A percentile compares a stretch with the other conserved stretches of the same genome.
phyloP scores from a whole-genome alignment of 441 rosid species.

The Adansonia gregorii region DNA sequence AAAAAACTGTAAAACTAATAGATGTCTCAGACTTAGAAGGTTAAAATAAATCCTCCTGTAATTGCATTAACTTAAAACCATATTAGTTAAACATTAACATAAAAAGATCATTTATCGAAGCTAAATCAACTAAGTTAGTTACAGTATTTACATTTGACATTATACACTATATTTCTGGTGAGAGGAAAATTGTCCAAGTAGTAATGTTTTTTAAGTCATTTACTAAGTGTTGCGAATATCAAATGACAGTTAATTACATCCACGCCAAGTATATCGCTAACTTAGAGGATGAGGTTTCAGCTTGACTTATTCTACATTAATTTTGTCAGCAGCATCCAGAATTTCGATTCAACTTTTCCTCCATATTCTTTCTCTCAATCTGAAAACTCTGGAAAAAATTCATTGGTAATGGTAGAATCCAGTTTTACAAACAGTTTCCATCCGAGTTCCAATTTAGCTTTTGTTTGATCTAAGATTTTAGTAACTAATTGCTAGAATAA shows the following conservation, averaged over 20 bases:
- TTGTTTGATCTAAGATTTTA: background rate
- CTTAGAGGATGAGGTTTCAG: constrained; percentile 21
- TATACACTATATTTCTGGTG: too few species aligned
- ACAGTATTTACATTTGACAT: too few species aligned
- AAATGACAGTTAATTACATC: constrained; percentile 18
- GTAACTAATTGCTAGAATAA: background rate
- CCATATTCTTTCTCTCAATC: background rate
- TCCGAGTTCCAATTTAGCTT: background rate
- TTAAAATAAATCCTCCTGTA: too few species aligned
- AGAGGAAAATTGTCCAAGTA: background rate
- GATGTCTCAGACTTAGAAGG: too few species aligned
- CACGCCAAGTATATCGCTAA: constrained; percentile 32
- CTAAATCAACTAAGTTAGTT: too few species aligned
- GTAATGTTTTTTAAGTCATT: background rate
- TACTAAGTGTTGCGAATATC: constrained; percentile 12
- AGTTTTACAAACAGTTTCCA: background rate
- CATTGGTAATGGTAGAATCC: background rate
- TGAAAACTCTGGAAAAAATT: background rate
- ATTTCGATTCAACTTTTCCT: constrained; percentile 10
- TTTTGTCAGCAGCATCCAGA: constrained; percentile 15
- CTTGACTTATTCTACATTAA: constrained; percentile 27
- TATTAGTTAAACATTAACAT: too few species aligned
- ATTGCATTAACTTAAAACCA: too few species aligned
- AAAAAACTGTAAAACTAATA: too few species aligned
- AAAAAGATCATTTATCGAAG: too few species aligned